These are phyloP conservation scores for Dalbergia oliveri DNA, from an alignment of 306 rosid species.

Conservation along the genomic window DNA sequence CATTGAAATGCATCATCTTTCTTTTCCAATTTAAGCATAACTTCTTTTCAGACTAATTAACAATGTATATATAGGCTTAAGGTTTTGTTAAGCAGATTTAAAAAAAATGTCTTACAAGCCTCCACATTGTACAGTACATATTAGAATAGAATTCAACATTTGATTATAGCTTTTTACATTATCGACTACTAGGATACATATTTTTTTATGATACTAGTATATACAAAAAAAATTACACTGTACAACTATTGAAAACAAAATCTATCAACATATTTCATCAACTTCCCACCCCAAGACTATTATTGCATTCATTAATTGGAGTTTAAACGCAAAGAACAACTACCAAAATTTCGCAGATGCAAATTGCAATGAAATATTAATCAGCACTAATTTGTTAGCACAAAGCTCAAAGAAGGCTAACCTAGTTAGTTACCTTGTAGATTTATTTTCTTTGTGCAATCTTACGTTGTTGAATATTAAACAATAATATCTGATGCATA, in stretches of 20 bases:
- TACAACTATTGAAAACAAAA: not conserved
- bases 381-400: not conserved
- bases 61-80: not conserved
- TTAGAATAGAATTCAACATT: not conserved
- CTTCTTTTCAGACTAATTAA: not conserved
- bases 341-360: not conserved
- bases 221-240: no score
- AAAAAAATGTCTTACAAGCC: not conserved
- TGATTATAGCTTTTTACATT: not conserved
- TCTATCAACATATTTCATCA: not conserved
- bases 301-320: not conserved
- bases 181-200: not conserved
- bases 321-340: not conserved
- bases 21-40: conserved; percentile 1
- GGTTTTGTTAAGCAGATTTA: not conserved
- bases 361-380: conserved; percentile 16
- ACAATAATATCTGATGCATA: not conserved
- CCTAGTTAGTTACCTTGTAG: no score
- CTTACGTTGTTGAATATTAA: not conserved
- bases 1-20: not conserved
- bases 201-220: no score
- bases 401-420: not conserved
- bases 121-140: not conserved
- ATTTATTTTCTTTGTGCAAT: not conserved
- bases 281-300: not conserved